Evolutionary conservation across 768 basidiomycete species (phyloP).

Genomic region (Austroboletus eburneus): DNA sequence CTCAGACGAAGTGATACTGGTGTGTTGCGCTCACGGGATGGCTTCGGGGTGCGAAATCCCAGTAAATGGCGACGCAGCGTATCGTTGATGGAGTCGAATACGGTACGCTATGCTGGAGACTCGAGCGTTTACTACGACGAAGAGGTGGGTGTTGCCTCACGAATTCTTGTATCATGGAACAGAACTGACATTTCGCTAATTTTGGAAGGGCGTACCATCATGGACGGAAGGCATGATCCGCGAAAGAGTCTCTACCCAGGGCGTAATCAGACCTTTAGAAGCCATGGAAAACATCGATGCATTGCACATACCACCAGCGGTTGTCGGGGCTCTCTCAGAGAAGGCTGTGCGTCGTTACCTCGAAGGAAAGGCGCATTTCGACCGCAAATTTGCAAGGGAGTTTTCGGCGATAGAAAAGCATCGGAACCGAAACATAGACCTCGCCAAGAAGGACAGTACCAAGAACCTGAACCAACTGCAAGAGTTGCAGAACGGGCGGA

Average conservation of each 20-base stretch:
- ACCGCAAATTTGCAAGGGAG: conserved; percentile 61
- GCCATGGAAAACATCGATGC: conserved; percentile 61
- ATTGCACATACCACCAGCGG: conserved; percentile 57
- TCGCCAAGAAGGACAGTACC: conserved; percentile 58
- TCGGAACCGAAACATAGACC: conserved; percentile 60
- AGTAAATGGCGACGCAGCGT: conserved; percentile 15
- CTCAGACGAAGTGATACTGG: conserved; percentile 1
- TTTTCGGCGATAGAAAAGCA: conserved; percentile 58
- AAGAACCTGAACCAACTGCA: conserved; percentile 49
- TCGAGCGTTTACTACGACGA: conserved; percentile 48
- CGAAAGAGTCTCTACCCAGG: conserved; percentile 81
- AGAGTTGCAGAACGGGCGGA: conserved; percentile 13
- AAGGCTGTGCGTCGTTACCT: conserved; percentile 73
- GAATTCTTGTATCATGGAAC: neutral
- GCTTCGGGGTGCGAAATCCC: conserved; percentile 15
- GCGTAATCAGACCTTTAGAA: conserved; percentile 81
- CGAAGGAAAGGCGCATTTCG: conserved; percentile 53
- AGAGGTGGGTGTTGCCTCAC: conserved; percentile 36
- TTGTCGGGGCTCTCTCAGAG: conserved; percentile 76
- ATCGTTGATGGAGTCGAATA: conserved; percentile 8
- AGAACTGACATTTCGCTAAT: conserved; percentile 1
- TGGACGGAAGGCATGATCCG: conserved; percentile 75
- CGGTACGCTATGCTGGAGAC: conserved; percentile 54
- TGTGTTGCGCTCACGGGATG: conserved; percentile 5
- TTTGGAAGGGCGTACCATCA: conserved; percentile 29